These are phyloP conservation scores for Sphaerulina populicola DNA, from an alignment of 2,329 filamentous ascomycete species.

Conservation along the genomic window DNA sequence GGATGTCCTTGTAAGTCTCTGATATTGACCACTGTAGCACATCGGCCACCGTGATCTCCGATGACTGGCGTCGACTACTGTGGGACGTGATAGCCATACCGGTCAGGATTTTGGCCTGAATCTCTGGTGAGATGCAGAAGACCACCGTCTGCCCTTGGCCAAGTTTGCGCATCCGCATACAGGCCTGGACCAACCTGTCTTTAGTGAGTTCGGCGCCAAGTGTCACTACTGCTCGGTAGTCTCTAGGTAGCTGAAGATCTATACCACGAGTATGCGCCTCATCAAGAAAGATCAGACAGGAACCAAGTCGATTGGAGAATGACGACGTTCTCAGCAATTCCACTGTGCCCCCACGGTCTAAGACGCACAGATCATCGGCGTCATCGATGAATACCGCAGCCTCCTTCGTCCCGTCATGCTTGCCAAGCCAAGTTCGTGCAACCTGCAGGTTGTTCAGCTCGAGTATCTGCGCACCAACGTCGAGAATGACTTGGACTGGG, in stretches of 20 bases:
- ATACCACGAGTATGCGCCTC: slow-evolving; percentile 63
- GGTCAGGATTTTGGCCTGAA: slow-evolving; percentile 46
- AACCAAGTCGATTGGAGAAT: slow-evolving; percentile 48
- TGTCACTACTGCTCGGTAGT: slow-evolving; percentile 59
- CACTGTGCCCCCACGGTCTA: slow-evolving; percentile 42
- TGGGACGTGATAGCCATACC: neutral
- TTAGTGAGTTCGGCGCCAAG: slow-evolving; percentile 59
- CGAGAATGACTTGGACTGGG: slow-evolving; percentile 53
- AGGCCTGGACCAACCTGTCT: slow-evolving; percentile 61
- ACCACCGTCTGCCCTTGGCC: slow-evolving; percentile 58
- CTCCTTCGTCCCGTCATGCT: slow-evolving; percentile 23
- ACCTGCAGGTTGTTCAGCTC: slow-evolving; percentile 53
- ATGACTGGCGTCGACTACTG: slow-evolving; percentile 4
- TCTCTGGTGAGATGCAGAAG: slow-evolving; percentile 54
- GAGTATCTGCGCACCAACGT: slow-evolving; percentile 63
- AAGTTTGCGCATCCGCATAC: slow-evolving; percentile 63
- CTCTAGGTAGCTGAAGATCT: slow-evolving; percentile 53
- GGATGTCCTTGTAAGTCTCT: slow-evolving; percentile 48
- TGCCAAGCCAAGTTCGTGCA: slow-evolving; percentile 47
- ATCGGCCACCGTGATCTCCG: slow-evolving; percentile 43
- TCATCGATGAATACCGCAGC: slow-evolving; percentile 53
- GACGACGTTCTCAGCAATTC: slow-evolving; percentile 52
- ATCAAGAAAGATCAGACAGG: slow-evolving; percentile 60
- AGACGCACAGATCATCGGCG: slow-evolving; percentile 47
- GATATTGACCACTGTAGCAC: slow-evolving; percentile 53